These are phyloP conservation scores for Dissophora globulifera DNA, from an alignment of 192 early-diverging fungal species.

Conservation along the genomic window DNA sequence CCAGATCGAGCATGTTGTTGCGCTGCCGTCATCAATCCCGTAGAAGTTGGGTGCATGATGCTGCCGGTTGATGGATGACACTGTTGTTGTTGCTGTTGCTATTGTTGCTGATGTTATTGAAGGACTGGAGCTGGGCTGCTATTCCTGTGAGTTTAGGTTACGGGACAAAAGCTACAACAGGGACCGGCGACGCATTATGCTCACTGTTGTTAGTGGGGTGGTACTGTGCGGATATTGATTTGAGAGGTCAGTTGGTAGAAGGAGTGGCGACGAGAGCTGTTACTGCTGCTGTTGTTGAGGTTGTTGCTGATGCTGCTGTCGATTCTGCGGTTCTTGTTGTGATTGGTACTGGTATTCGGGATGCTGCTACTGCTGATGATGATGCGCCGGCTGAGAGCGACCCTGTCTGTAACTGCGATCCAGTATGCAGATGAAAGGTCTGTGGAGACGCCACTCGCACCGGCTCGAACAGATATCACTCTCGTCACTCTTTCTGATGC, in stretches of 20 bases:
- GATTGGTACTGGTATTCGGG: slow-evolving; percentile 6
- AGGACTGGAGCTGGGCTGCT: too few species aligned
- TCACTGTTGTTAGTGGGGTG: neutral
- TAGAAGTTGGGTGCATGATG: neutral
- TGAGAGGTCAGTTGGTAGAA: neutral
- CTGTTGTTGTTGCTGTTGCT: slow-evolving; percentile 35
- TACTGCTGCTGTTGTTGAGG: neutral
- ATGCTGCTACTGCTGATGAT: slow-evolving; percentile 16
- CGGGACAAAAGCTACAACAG: slow-evolving; percentile 28
- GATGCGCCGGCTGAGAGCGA: slow-evolving; percentile 3
- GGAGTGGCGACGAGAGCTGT: neutral
- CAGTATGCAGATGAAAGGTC: too few species aligned
- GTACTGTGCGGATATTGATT: slow-evolving; percentile 4
- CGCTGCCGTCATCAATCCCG: slow-evolving; percentile 19
- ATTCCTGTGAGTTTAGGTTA: slow-evolving; percentile 22
- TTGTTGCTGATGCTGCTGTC: neutral
- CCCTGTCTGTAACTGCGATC: too few species aligned
- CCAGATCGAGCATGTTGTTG: slow-evolving; percentile 45
- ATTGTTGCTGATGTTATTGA: slow-evolving; percentile 13
- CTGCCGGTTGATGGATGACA: slow-evolving; percentile 35
- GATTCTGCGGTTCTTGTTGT: slow-evolving; percentile 12
- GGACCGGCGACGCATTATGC: slow-evolving; percentile 37
- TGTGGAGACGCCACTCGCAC: too few species aligned
- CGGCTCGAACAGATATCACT: too few species aligned
- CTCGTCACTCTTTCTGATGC: too few species aligned